Conservation (phyloP, 176 grass and related monocot genomes). For the Oryza meridionalis region DNA sequence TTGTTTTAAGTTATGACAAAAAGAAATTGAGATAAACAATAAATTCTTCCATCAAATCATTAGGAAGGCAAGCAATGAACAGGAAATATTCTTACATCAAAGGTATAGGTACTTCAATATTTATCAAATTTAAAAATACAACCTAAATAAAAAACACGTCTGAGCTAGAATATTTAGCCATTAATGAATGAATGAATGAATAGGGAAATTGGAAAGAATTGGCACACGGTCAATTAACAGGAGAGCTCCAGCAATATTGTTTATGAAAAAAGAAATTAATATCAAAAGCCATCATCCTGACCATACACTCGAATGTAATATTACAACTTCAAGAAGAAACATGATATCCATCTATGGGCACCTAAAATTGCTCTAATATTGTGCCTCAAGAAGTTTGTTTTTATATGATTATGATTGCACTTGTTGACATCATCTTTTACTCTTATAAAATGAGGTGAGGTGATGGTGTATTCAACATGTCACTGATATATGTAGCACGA, state of each 20-base stretch:
- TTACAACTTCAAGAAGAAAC: constrained; percentile 6
- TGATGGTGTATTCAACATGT: not conserved
- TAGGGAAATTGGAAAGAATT: not conserved
- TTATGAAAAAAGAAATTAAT: constrained; percentile 21
- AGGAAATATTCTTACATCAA: not conserved
- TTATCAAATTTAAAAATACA: not conserved
- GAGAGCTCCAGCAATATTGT: not conserved
- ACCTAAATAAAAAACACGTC: not conserved
- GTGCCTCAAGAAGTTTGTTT: constrained; percentile 17
- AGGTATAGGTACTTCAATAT: not conserved
- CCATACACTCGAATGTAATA: constrained; percentile 7
- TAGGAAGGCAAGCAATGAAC: not conserved
- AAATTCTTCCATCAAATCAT: not conserved
- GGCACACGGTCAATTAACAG: constrained; percentile 2
- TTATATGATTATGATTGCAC: not conserved
- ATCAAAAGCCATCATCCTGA: constrained; percentile 15
- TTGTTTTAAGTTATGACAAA: not conserved
- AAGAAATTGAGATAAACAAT: not conserved
- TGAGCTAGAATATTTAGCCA: not conserved
- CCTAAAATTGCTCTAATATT: constrained; percentile 13
- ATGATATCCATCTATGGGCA: constrained; percentile 14
- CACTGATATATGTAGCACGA: not conserved
- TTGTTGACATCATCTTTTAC: not conserved
- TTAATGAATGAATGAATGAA: not conserved
- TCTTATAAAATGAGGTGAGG: not conserved